phyloP scores from a whole-genome alignment of 2,329 filamentous ascomycete species.

The Colletotrichum spaethianum region DNA sequence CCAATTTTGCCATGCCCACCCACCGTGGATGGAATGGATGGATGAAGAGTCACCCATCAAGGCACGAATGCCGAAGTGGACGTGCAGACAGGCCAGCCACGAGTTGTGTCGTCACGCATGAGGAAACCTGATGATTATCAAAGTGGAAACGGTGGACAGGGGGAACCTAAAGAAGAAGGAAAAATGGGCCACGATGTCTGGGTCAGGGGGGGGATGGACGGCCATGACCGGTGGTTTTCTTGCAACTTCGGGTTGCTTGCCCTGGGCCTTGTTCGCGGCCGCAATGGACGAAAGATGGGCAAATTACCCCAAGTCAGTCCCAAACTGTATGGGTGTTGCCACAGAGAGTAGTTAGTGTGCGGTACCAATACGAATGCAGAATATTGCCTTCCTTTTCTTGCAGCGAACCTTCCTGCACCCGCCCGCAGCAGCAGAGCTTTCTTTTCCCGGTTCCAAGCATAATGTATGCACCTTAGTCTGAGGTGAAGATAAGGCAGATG shows the following conservation, averaged over 20 bases:
- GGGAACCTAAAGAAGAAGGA: neutral
- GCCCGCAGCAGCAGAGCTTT: neutral
- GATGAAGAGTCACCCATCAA: neutral
- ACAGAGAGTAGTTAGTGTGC: neutral
- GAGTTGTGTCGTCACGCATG: conserved; percentile 22
- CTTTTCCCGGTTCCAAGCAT: neutral
- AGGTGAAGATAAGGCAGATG: neutral
- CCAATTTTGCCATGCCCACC: neutral
- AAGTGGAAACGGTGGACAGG: neutral
- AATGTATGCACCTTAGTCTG: no score
- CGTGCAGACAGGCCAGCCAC: conserved; percentile 8
- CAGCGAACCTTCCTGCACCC: neutral
- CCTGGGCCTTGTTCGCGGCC: neutral
- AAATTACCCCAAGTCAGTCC: neutral
- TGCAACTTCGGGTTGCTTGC: neutral
- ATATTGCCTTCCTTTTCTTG: neutral
- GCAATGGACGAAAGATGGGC: neutral
- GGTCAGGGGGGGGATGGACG: neutral
- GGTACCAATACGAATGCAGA: no score
- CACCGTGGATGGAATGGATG: neutral
- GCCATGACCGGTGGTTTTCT: neutral
- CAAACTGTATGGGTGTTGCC: neutral
- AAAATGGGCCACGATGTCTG: neutral
- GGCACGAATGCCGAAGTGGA: conserved; percentile 10
- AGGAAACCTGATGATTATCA: neutral